A percentile compares a stretch with the other conserved stretches of the same genome.
Conservation (phyloP, 2,329 filamentous ascomycete genomes). For the Cytospora leucostoma region DNA sequence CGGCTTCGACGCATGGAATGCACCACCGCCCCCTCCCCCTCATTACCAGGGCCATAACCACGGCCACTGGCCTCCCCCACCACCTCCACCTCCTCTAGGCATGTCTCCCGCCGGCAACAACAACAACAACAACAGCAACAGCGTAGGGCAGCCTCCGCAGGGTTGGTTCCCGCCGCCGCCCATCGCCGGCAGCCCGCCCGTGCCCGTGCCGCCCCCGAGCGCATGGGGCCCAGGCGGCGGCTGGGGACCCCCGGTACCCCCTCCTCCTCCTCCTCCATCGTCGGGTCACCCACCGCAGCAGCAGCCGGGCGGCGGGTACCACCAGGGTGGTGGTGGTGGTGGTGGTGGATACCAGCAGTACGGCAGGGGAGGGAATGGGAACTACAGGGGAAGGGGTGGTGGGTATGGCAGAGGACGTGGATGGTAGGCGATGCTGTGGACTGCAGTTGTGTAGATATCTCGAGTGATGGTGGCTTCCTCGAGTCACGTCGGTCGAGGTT, state of each 20-base stretch:
- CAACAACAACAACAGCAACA: background rate
- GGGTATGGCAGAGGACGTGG: slow-evolving; percentile 31
- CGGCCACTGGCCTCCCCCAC: slow-evolving; percentile 45
- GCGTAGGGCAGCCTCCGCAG: slow-evolving; percentile 26
- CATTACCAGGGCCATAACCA: slow-evolving; percentile 44
- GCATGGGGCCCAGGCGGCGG: slow-evolving; percentile 26
- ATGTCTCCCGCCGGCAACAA: slow-evolving; percentile 6
- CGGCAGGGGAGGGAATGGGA: slow-evolving; percentile 35
- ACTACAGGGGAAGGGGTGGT: slow-evolving; percentile 35
- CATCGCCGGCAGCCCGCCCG: slow-evolving; percentile 1
- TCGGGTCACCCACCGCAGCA: slow-evolving; percentile 26
- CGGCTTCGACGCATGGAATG: slow-evolving; percentile 29
- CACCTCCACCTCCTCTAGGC: slow-evolving; percentile 37
- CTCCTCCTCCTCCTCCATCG: slow-evolving; percentile 24
- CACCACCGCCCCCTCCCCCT: slow-evolving; percentile 38
- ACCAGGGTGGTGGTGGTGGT: slow-evolving; percentile 20
- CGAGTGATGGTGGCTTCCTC: background rate
- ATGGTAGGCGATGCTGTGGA: slow-evolving; percentile 10
- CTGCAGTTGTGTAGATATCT: background rate
- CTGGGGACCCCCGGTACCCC: slow-evolving; percentile 25
- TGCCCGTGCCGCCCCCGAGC: slow-evolving; percentile 24
- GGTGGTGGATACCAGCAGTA: slow-evolving; percentile 34
- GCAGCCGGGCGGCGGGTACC: slow-evolving; percentile 21
- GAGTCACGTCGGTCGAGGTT: background rate
- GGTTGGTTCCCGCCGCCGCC: slow-evolving; percentile 32